Evolutionary conservation across 768 basidiomycete genomes (phyloP), one percentile per base, ranked within the genome.

Genomic region (Boletus patriciae): DNA sequence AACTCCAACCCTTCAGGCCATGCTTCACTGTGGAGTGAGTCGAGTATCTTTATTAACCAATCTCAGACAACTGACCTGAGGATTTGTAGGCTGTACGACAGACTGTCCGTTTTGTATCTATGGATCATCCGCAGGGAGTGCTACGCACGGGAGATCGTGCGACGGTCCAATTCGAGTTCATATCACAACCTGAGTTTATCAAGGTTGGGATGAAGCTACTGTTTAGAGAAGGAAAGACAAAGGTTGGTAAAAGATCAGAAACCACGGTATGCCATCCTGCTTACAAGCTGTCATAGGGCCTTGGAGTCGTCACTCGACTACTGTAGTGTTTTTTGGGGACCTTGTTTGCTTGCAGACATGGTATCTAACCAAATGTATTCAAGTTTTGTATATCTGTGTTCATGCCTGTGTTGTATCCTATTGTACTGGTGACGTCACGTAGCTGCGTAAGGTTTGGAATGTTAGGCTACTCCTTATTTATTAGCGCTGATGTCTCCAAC

Each of bases 211-310:
- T 92, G 87, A 93, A 94, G 73, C 78, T 96, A 23, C 74, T 99
- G 13, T 94, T 98, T 71, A 80, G 96, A 40, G 97, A 98, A 73
- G 96, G 95, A 4, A 94, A 93, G 77, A 97, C 94, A 1, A 98
- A 97, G 80, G 94, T 87, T 49, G 34, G 77, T 66, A 19, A 27
- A 43, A 42, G 46, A 46, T 42, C 19, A 31, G 16, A 47, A 37
- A 61, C 38, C 41, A 19, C 12, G 50, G n/a, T 12, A 21, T 46
- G 44, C 46, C 38, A 48, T 54, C 44, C 27, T 44, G 11, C 57
- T 64, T 34, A 68, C 48, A 19, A 7, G 45, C 25, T 51, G 3
- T 57, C 31, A 5, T 49, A 92, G 89, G 89, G 89, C 16, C 80
- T 92, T 54, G 89, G 89, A 11, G 87, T 90, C 13, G 83, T 92